phyloP scores from a whole-genome alignment of 805 yeast genomes.

The Saturnispora besseyi region DNA sequence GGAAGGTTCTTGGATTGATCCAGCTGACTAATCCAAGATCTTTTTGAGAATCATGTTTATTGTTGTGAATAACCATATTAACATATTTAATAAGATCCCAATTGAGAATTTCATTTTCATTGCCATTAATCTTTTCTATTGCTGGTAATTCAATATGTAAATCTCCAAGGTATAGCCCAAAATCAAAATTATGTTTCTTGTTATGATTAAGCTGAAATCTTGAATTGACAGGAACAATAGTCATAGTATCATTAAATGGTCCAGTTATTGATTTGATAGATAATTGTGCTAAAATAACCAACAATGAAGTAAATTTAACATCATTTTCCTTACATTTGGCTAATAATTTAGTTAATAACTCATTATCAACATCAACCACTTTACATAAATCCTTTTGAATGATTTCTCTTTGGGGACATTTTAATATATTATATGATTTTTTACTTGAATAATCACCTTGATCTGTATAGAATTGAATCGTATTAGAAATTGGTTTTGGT shows the following conservation, averaged over 20 bases:
- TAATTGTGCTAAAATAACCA: conserved; percentile 8
- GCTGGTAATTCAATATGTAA: conserved; percentile 9
- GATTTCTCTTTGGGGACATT: neutral
- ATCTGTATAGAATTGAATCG: conserved; percentile 10
- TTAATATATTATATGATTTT: neutral
- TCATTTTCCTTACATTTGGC: conserved; percentile 5
- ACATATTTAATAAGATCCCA: conserved; percentile 11
- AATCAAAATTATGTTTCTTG: neutral
- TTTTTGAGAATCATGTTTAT: conserved; percentile 6
- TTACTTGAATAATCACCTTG: conserved; percentile 5
- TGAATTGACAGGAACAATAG: conserved; percentile 11
- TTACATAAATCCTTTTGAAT: conserved; percentile 8
- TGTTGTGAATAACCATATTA: conserved; percentile 9
- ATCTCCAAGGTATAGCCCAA: conserved; percentile 13
- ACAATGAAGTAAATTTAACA: conserved; percentile 12
- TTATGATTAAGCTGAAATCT: conserved; percentile 6
- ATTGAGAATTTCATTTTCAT: conserved; percentile 1
- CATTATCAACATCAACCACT: conserved; percentile 4
- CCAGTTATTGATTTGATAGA: conserved; percentile 11
- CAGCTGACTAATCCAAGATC: conserved; percentile 11
- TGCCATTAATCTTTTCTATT: conserved; percentile 1
- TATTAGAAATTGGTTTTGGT: conserved; percentile 3
- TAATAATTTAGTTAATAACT: conserved; percentile 1
- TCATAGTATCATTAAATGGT: conserved; percentile 9
- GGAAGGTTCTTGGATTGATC: conserved; percentile 8